Base-by-base conservation (phyloP, 129 eudicot genomes). In the Solidago caesia region DNA sequence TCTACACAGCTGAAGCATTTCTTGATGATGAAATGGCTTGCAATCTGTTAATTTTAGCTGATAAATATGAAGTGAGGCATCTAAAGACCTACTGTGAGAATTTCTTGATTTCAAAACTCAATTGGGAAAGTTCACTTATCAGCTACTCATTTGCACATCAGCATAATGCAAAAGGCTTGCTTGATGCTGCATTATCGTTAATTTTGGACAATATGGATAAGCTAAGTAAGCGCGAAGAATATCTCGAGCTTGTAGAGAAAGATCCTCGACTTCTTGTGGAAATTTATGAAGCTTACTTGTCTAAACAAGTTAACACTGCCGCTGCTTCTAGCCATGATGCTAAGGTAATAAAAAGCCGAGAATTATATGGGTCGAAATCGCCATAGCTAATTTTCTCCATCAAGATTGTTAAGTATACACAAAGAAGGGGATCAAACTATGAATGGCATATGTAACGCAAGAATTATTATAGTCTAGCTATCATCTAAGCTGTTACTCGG, bases 1-100 rank as follows among this genome's bases (percentile, higher is more conserved):
- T 93, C 62, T 93, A 93, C 86, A 90, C 97, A 8, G 98, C 97
- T 4, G 98, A 93, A 70, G 96, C 97, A 55, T 85, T 88, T 82
- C 93, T 90, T 53, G 93, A 90, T 65, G 96, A 93, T 71, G 89
- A 85, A 60, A 79, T 88, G 85, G 97, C 96, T 0, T 93, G 86
- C 62, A 91, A 93, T 57, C 98, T 93, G 59, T 67, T 93, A 21
- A 89, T 90, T 2, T 77, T 93, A 83, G 97, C 92, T 4, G 98
- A 93, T 8, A 93, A 93, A 71, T 93, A 93, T 72, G 88, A 90
- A 82, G 97, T 93, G 75, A 90, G 86, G 75, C 96, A 93, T 77
- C 87, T 93, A 33, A 93, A 90, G 85, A 84, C 84, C 0, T 88
- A 90, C 67, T 93, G 98, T 63, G 98, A 90, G 86, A 93, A 90